phyloP scores from a whole-genome alignment of 176 grass and related monocot species.

The Cenchrus purpureus region DNA sequence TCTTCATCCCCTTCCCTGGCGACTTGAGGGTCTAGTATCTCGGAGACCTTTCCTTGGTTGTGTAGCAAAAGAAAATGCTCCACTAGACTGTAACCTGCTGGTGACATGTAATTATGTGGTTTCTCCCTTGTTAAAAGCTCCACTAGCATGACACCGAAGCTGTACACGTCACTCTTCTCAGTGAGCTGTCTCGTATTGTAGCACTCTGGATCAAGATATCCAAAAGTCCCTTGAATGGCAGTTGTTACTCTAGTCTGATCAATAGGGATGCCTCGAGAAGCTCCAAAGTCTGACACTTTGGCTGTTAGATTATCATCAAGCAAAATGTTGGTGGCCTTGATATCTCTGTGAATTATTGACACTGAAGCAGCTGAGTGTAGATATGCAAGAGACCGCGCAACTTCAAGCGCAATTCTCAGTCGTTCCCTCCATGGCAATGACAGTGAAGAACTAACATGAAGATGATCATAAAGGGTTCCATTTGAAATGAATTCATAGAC shows the following conservation, averaged over 20 bases:
- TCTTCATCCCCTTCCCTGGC: slow-evolving; percentile 3
- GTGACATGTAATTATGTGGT: slow-evolving; percentile 29
- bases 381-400: slow-evolving; percentile 40
- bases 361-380: slow-evolving; percentile 49
- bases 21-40: slow-evolving; percentile 16
- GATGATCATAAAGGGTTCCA: slow-evolving; percentile 24
- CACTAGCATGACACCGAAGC: slow-evolving; percentile 53
- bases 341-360: slow-evolving; percentile 56
- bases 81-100: slow-evolving; percentile 13
- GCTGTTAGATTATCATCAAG: slow-evolving; percentile 41
- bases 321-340: slow-evolving; percentile 45
- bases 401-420: slow-evolving; percentile 33
- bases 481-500: slow-evolving; percentile 35
- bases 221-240: slow-evolving; percentile 53
- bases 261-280: slow-evolving; percentile 48
- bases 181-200: slow-evolving; percentile 43
- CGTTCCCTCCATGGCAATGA: slow-evolving; percentile 34
- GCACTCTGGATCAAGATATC: slow-evolving; percentile 55
- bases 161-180: slow-evolving; percentile 59
- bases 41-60: slow-evolving; percentile 14
- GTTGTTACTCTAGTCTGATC: slow-evolving; percentile 47
- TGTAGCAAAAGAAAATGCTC: slow-evolving; percentile 33
- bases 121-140: slow-evolving; percentile 52
- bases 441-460: neutral
- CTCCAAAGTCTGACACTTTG: slow-evolving; percentile 58